These are phyloP conservation scores for Fusarium redolens DNA, from an alignment of 2,329 filamentous ascomycete species.

Conservation along the genomic window DNA sequence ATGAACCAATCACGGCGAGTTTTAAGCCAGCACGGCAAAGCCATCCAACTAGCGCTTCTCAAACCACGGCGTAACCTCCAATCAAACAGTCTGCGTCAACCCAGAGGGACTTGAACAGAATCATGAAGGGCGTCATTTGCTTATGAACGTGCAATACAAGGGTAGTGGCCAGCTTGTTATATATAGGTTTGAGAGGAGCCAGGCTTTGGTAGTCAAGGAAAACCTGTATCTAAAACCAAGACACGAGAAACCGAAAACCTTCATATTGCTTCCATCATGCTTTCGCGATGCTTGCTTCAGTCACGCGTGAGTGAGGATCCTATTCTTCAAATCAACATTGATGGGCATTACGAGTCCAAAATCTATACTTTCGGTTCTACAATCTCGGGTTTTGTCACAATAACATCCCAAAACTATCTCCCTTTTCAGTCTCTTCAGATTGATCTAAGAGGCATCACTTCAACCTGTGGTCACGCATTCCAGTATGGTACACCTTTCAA, in stretches of 20 bases:
- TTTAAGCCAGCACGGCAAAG: fast-evolving
- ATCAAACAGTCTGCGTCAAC: neutral
- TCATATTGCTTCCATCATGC: neutral
- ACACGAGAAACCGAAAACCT: no score
- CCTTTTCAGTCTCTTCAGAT: neutral
- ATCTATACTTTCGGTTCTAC: neutral
- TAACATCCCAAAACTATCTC: neutral
- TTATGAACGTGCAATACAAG: neutral
- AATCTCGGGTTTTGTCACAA: neutral
- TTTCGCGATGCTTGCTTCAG: neutral
- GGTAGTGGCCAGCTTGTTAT: neutral
- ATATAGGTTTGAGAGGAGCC: neutral
- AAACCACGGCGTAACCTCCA: neutral
- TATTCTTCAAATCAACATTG: neutral
- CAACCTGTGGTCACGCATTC: neutral
- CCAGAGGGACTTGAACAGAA: fast-evolving
- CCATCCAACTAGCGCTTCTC: neutral
- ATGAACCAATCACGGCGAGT: neutral
- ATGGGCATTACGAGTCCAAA: neutral
- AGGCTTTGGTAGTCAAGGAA: neutral
- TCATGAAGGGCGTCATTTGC: neutral
- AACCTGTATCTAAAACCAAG: neutral
- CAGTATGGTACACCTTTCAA: conserved; percentile 1
- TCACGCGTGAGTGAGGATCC: neutral
- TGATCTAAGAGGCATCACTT: neutral